phyloP scores from a whole-genome alignment of 192 early-diverging fungal genomes.

The Linnemannia hyalina region DNA sequence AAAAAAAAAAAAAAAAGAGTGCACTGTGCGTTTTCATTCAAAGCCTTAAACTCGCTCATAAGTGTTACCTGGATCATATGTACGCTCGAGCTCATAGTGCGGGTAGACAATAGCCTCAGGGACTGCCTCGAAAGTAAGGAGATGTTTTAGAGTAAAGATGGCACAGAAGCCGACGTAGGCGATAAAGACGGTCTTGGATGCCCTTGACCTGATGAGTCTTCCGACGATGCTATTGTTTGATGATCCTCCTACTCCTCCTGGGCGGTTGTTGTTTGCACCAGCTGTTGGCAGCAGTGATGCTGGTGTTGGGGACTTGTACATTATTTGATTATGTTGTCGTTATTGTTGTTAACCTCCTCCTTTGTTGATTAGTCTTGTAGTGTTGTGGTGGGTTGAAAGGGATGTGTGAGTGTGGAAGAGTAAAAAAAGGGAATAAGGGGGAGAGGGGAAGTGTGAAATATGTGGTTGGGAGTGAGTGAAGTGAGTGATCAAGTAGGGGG shows the following conservation, averaged over 20 bases:
- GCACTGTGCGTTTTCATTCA: too few relatives aligned
- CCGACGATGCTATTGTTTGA: conserved; percentile 10
- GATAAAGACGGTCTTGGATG: conserved; percentile 22
- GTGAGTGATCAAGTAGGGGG: neutral
- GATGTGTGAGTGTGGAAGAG: neutral
- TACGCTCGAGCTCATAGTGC: conserved; percentile 47
- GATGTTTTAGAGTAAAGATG: conserved; percentile 16
- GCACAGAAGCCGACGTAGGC: conserved; percentile 35
- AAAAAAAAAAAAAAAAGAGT: too few relatives aligned
- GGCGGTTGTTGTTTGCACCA: neutral
- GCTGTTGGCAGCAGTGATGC: conserved; percentile 30
- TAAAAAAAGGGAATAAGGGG: neutral
- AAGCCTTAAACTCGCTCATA: too few relatives aligned
- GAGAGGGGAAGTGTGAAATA: neutral
- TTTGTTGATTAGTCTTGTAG: too few relatives aligned
- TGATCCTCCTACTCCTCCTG: neutral
- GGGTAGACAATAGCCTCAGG: conserved; percentile 30
- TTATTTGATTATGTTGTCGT: neutral
- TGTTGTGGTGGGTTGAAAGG: neutral
- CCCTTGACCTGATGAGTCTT: conserved; percentile 32
- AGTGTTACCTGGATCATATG: conserved; percentile 32
- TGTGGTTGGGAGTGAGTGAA: neutral
- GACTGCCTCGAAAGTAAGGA: conserved; percentile 32
- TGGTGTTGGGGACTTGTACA: neutral
- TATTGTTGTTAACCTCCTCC: neutral